phyloP scores from a whole-genome alignment of 306 rosid genomes.

The Glycine latifolia region DNA sequence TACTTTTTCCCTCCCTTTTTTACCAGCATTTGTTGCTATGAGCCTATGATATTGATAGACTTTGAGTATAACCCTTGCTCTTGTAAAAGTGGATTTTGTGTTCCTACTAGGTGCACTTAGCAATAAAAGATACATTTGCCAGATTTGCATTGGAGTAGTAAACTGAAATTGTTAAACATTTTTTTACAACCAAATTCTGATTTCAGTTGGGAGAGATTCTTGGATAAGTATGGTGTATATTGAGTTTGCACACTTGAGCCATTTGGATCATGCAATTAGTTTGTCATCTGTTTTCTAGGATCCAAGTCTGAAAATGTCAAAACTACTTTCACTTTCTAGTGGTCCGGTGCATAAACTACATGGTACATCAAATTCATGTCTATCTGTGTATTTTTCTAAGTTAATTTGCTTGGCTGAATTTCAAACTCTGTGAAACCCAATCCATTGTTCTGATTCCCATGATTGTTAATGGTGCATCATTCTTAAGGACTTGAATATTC shows the following conservation, averaged over 20 bases:
- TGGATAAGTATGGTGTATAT: conserved; percentile 19
- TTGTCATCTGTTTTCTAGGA: conserved; percentile 13
- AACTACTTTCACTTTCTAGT: not conserved
- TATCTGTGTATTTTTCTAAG: not conserved
- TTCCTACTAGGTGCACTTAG: conserved; percentile 2
- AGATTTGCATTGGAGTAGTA: conserved; percentile 2
- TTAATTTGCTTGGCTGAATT: conserved; percentile 37
- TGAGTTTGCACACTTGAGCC: not conserved
- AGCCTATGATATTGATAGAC: conserved; percentile 22
- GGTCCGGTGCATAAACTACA: conserved; percentile 6
- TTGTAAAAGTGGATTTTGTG: conserved; percentile 16
- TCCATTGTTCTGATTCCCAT: conserved; percentile 22
- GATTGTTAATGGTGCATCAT: conserved; percentile 20
- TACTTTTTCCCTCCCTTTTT: not conserved
- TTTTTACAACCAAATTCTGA: conserved; percentile 18
- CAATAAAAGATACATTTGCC: not conserved
- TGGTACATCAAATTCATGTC: conserved; percentile 4
- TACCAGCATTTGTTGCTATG: not conserved
- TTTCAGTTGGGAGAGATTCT: not conserved
- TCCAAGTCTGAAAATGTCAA: not conserved
- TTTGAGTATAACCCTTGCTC: not conserved
- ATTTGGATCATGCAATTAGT: conserved; percentile 14
- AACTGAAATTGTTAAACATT: conserved; percentile 27
- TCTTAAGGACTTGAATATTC: not conserved
- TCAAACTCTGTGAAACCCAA: conserved; percentile 16